Evolutionary conservation across 345 rosid genomes (phyloP).

Genomic region (Geranium rotundifolium): DNA sequence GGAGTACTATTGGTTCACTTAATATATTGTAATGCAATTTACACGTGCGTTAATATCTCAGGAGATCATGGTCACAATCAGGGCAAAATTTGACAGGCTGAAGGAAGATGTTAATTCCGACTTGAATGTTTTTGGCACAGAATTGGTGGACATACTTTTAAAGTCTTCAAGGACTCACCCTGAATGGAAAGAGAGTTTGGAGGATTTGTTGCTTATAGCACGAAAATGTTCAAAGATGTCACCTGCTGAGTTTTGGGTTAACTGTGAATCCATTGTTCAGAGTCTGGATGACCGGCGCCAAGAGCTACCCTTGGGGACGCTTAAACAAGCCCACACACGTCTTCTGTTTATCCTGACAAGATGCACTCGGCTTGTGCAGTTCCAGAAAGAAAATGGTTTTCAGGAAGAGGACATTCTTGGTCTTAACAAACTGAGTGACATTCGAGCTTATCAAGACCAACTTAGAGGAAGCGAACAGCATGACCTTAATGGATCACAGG

Average conservation of each 20-base stretch:
- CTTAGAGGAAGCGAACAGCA: slow-evolving; percentile 46
- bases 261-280: slow-evolving; percentile 87
- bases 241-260: slow-evolving; percentile 70
- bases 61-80: slow-evolving; percentile 79
- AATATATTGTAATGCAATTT: background rate
- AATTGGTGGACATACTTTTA: slow-evolving; percentile 71
- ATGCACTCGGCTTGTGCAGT: slow-evolving; percentile 92
- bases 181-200: slow-evolving; percentile 63
- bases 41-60: slow-evolving; percentile 8
- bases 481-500: slow-evolving; percentile 37
- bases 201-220: slow-evolving; percentile 78
- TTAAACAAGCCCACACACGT: slow-evolving; percentile 85
- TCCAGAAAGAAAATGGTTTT: slow-evolving; percentile 84
- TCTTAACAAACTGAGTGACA: slow-evolving; percentile 78
- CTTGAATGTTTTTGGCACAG: slow-evolving; percentile 81
- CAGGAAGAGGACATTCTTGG: slow-evolving; percentile 68
- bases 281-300: slow-evolving; percentile 81
- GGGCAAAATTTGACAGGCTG: slow-evolving; percentile 67
- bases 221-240: slow-evolving; percentile 73
- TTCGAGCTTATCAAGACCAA: slow-evolving; percentile 83
- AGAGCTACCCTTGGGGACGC: slow-evolving; percentile 77
- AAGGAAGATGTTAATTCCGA: slow-evolving; percentile 93
- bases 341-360: slow-evolving; percentile 88
- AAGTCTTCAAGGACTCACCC: slow-evolving; percentile 48
- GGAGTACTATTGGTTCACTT: slow-evolving; percentile 2